Percentiles rank a stretch among this genome's conserved stretches.
phyloP scores from a whole-genome alignment of 345 rosid genomes.

The Conringia planisiliqua region DNA sequence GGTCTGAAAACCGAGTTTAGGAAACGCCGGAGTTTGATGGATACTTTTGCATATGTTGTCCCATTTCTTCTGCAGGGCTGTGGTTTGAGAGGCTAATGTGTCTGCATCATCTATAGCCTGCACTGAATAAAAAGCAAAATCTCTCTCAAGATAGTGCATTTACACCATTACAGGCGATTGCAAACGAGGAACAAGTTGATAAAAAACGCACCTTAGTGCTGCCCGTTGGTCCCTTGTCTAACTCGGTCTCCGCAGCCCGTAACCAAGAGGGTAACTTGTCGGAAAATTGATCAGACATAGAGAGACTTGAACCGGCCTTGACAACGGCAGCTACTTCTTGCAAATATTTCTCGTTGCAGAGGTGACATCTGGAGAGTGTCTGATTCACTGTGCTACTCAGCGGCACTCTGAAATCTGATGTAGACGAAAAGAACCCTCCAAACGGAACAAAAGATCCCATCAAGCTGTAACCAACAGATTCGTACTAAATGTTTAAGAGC shows the following conservation, averaged over 20 bases:
- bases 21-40: conserved; percentile 40
- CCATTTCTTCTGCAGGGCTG: conserved; percentile 55
- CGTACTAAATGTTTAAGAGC: conserved; percentile 12
- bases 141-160: conserved; percentile 41
- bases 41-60: conserved; percentile 50
- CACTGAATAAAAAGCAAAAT: conserved; percentile 44
- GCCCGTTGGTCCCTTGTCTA: conserved; percentile 34
- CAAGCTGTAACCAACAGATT: conserved; percentile 53
- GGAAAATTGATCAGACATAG: conserved; percentile 43
- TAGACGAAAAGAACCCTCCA: conserved; percentile 61
- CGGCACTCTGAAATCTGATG: conserved; percentile 43
- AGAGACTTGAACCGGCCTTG: conserved; percentile 40
- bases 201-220: conserved; percentile 43
- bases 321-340: conserved; percentile 46
- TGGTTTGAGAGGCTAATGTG: conserved; percentile 33
- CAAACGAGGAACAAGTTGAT: neutral
- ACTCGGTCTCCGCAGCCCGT: conserved; percentile 37
- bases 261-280: conserved; percentile 50
- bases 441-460: conserved; percentile 74
- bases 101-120: conserved; percentile 46
- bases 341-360: conserved; percentile 55
- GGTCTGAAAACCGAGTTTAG: conserved; percentile 29
- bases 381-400: conserved; percentile 31
- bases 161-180: neutral
- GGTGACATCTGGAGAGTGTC: conserved; percentile 39